A percentile compares a stretch with the other conserved stretches of the same genome.
phyloP scores from a whole-genome alignment of 2,329 filamentous ascomycete genomes.

The Paracamarosporium sp. region DNA sequence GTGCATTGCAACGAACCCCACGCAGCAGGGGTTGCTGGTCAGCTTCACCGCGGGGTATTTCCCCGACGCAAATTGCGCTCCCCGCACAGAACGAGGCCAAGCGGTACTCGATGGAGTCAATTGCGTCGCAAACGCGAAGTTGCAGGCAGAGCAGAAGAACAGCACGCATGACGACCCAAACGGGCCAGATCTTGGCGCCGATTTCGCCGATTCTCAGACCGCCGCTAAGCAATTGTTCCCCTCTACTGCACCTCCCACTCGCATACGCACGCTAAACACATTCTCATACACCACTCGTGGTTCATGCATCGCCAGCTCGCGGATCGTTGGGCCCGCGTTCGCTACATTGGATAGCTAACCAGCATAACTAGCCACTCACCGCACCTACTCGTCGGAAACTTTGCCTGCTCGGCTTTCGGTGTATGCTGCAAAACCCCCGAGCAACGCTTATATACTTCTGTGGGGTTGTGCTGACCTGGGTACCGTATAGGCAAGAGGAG shows the following conservation, averaged over 20 bases:
- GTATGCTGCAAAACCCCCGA: conserved; percentile 17
- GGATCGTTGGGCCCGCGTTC: conserved; percentile 56
- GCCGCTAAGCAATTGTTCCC: conserved; percentile 26
- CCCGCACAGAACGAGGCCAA: neutral
- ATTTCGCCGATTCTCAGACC: conserved; percentile 16
- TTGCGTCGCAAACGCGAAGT: neutral
- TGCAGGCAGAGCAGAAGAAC: neutral
- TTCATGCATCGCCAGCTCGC: conserved; percentile 63
- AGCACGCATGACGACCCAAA: neutral
- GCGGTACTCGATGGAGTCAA: neutral
- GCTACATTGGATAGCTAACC: conserved; percentile 54
- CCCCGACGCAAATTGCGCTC: neutral
- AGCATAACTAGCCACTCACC: conserved; percentile 9
- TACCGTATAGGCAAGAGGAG: neutral
- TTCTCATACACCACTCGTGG: conserved; percentile 21
- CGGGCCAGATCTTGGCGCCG: conserved; percentile 12
- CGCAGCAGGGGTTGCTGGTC: neutral
- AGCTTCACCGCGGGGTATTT: neutral
- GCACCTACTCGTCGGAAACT: conserved; percentile 14
- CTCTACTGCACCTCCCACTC: conserved; percentile 14
- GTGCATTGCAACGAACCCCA: neutral
- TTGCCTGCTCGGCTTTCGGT: conserved; percentile 25
- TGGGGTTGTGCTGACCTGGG: neutral
- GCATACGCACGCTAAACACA: neutral
- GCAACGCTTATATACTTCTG: neutral